These are phyloP conservation scores for Kandelia obovata DNA, from an alignment of 345 rosid species.

Conservation along the genomic window DNA sequence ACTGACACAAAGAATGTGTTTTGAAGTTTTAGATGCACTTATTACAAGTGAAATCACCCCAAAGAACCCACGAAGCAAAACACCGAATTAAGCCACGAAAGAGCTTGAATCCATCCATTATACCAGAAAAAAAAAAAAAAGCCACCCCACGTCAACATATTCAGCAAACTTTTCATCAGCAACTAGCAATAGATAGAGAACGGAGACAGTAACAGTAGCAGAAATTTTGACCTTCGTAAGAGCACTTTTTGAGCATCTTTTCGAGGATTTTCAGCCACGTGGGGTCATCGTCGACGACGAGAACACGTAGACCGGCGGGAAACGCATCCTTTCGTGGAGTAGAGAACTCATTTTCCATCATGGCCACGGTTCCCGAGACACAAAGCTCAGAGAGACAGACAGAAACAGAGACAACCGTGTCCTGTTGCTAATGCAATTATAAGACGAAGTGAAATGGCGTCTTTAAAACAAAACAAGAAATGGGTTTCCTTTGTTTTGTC, in stretches of 20 bases:
- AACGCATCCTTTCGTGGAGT: constrained; percentile 54
- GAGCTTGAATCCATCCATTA: background rate
- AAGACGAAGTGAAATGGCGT: background rate
- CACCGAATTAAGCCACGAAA: background rate
- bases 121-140: background rate
- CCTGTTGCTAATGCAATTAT: background rate
- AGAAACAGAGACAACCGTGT: background rate
- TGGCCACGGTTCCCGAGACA: background rate
- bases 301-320: constrained; percentile 90
- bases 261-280: constrained; percentile 97
- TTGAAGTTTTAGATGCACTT: background rate
- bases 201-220: background rate
- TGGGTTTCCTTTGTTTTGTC: constrained; percentile 9
- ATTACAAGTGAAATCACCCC: background rate
- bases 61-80: background rate
- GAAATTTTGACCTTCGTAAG: constrained; percentile 60
- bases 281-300: constrained; percentile 92
- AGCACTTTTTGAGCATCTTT: constrained; percentile 96
- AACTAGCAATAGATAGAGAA: constrained; percentile 3
- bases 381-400: background rate
- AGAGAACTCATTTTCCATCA: constrained; percentile 70
- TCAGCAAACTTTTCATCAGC: background rate
- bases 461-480: constrained; percentile 3
- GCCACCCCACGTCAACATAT: background rate
- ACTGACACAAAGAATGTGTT: background rate